Evolutionary conservation across 2,329 filamentous ascomycete species (phyloP).

Genomic region (Ophiostoma angusticollis): DNA sequence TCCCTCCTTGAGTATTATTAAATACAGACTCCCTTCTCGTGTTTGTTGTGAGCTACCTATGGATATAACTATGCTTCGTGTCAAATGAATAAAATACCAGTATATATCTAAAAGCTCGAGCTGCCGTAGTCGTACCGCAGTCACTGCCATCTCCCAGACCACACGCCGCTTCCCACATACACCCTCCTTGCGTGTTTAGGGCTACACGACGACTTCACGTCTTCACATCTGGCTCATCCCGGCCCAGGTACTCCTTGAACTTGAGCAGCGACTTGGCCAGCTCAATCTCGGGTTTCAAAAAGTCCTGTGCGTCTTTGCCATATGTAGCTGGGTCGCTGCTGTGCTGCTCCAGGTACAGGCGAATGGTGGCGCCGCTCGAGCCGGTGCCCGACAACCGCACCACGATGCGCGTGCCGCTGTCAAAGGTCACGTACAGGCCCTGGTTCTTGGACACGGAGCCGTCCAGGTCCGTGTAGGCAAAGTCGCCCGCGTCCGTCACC

Average conservation of each 20-base stretch:
- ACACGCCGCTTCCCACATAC: too few species aligned
- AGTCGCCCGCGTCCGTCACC: constrained; percentile 83
- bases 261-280: constrained; percentile 76
- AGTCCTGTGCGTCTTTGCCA: constrained; percentile 76
- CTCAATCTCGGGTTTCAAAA: constrained; percentile 79
- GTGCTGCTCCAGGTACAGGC: constrained; percentile 95
- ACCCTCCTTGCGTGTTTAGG: too few species aligned
- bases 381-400: constrained; percentile 92
- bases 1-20: too few species aligned
- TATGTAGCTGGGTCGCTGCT: constrained; percentile 70
- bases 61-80: constrained; percentile 1
- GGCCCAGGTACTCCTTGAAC: constrained; percentile 86
- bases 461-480: constrained; percentile 97
- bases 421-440: constrained; percentile 88
- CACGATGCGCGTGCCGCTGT: constrained; percentile 87
- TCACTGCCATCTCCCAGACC: too few species aligned
- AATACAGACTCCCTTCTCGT: too few species aligned
- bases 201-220: too few species aligned
- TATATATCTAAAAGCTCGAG: too few species aligned
- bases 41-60: background rate
- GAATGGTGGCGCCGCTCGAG: constrained; percentile 89
- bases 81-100: constrained; percentile 1
- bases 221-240: constrained; percentile 91
- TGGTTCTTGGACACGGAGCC: constrained; percentile 93
- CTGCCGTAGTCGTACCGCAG: too few species aligned